A percentile compares a stretch with the other conserved stretches of the same genome.
Conservation (phyloP, 257 asterid species). For the Plantago elongata region DNA sequence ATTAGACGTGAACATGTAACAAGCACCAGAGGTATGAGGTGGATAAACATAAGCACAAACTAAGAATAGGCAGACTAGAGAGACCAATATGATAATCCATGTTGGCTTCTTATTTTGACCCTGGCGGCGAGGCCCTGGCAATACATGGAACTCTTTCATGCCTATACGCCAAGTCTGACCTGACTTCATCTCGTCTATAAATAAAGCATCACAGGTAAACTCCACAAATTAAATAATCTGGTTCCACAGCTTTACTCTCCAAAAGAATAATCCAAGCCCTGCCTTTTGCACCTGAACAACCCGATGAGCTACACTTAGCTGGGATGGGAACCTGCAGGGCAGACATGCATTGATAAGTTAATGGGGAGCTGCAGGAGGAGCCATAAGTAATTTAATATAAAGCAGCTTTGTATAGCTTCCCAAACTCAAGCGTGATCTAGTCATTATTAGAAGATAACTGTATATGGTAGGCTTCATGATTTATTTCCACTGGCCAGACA, state of each 20-base stretch:
- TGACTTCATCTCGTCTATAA: slow-evolving; percentile 87
- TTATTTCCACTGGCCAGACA: no score
- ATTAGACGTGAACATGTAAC: slow-evolving; percentile 72
- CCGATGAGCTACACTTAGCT: slow-evolving; percentile 14
- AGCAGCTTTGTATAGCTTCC: not conserved
- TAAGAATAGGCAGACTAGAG: slow-evolving; percentile 80
- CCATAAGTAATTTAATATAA: slow-evolving; percentile 4
- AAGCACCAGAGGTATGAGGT: slow-evolving; percentile 74
- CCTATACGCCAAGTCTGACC: slow-evolving; percentile 84
- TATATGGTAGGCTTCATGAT: no score
- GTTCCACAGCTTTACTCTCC: slow-evolving; percentile 7
- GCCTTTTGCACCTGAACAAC: slow-evolving; percentile 4
- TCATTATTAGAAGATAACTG: no score
- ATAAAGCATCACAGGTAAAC: slow-evolving; percentile 42
- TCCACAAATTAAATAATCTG: slow-evolving; percentile 9
- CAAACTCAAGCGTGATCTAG: no score
- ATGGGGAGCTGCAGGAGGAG: slow-evolving; percentile 8
- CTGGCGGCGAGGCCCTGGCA: slow-evolving; percentile 82
- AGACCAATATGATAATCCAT: slow-evolving; percentile 85
- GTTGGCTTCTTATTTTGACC: slow-evolving; percentile 82
- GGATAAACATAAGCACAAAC: slow-evolving; percentile 89
- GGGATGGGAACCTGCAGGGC: slow-evolving; percentile 19
- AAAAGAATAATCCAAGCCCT: not conserved
- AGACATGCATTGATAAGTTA: slow-evolving; percentile 9
- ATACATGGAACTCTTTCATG: slow-evolving; percentile 72